A percentile compares a stretch with the other conserved stretches of the same genome.
Evolutionary conservation across 768 basidiomycete species (phyloP).

Genomic region (Termitomyces sp.): DNA sequence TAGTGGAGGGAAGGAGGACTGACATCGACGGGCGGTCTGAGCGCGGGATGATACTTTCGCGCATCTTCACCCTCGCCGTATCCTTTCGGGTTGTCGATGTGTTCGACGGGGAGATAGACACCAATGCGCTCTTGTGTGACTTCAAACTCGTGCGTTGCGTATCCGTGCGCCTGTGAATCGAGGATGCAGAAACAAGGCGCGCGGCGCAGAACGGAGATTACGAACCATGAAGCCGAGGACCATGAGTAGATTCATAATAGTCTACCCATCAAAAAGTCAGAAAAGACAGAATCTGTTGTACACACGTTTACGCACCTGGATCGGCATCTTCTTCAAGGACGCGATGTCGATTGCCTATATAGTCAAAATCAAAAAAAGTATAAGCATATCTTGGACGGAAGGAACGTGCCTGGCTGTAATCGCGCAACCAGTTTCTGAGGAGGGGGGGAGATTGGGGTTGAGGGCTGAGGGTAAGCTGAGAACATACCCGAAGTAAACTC

Average conservation of each 20-base stretch:
- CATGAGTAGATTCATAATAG: constrained; percentile 87
- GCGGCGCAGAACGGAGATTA: background rate
- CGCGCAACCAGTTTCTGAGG: constrained; percentile 79
- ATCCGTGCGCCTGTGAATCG: constrained; percentile 63
- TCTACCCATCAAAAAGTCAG: constrained; percentile 36
- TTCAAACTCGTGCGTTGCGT: constrained; percentile 82
- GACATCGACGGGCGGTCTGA: constrained; percentile 83
- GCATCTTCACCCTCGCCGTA: constrained; percentile 86
- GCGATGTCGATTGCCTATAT: constrained; percentile 80
- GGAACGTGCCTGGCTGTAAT: constrained; percentile 68
- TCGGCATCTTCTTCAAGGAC: constrained; percentile 65
- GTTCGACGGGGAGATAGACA: constrained; percentile 84
- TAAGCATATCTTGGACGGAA: background rate
- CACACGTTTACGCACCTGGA: constrained; percentile 48
- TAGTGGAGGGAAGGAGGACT: constrained; percentile 16
- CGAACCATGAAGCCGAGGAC: constrained; percentile 84
- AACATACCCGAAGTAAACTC: constrained; percentile 78
- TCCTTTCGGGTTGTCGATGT: constrained; percentile 92
- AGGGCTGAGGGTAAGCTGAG: too few species aligned
- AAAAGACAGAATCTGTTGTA: background rate
- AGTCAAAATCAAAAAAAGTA: background rate
- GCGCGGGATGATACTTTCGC: constrained; percentile 66
- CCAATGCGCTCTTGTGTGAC: constrained; percentile 82
- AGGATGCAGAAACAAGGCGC: background rate
- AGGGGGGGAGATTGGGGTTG: too few species aligned